Evolutionary conservation across 1,139 yeast species (phyloP).

Genomic region (Schwanniomyces etchellsii): DNA sequence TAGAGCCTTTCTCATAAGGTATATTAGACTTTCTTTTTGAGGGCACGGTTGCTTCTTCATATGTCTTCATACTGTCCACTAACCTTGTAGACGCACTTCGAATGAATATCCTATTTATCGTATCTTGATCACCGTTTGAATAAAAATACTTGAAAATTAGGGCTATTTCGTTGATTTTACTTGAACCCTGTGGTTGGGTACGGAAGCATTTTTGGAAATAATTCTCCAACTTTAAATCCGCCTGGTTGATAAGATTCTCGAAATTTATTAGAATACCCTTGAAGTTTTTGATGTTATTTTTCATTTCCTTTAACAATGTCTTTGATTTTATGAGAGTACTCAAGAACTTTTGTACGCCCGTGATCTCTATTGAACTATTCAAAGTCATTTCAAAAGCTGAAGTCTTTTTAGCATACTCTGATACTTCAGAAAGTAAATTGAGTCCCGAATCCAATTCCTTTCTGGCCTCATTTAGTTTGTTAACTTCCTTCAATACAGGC

Average conservation of each 20-base stretch:
- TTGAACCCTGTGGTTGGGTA: conserved; percentile 5
- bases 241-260: conserved; percentile 39
- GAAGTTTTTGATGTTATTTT: conserved; percentile 36
- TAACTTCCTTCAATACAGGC: conserved; percentile 67
- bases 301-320: conserved; percentile 29
- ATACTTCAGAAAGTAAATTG: conserved; percentile 55
- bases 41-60: conserved; percentile 30
- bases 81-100: conserved; percentile 44
- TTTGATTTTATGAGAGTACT: conserved; percentile 31
- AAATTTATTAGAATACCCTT: conserved; percentile 45
- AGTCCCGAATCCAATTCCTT: conserved; percentile 58
- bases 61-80: conserved; percentile 32
- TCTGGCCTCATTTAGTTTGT: conserved; percentile 49
- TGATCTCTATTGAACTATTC: conserved; percentile 30
- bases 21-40: conserved; percentile 30
- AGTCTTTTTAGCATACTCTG: conserved; percentile 58
- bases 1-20: conserved; percentile 57
- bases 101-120: conserved; percentile 36
- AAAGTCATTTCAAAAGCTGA: conserved; percentile 46
- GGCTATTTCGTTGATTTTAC: conserved; percentile 17
- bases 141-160: conserved; percentile 43
- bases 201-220: conserved; percentile 21
- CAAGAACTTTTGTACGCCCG: conserved; percentile 35
- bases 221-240: conserved; percentile 37
- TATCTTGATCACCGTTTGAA: conserved; percentile 13